These are phyloP conservation scores for Aureobasidium sp. DNA, from an alignment of 2,329 filamentous ascomycete genomes.

Conservation along the genomic window DNA sequence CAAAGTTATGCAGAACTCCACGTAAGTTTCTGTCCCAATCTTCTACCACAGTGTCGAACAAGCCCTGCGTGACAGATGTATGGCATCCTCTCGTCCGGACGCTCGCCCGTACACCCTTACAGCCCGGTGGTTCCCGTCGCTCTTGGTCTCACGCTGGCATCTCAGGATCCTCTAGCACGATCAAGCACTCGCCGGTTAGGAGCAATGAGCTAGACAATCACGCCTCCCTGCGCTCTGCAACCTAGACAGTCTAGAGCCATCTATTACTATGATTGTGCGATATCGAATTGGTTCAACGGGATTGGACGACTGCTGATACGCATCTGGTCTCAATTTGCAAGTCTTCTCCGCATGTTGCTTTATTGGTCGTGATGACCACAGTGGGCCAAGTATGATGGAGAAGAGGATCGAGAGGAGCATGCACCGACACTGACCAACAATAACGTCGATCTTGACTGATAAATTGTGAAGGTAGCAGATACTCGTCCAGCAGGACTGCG, in stretches of 20 bases:
- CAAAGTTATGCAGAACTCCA: constrained; percentile 81
- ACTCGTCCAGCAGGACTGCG: constrained; percentile 79
- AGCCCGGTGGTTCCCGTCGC: neutral
- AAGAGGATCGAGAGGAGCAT: neutral
- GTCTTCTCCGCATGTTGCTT: neutral
- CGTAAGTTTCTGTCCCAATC: constrained; percentile 63
- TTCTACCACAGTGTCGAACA: neutral
- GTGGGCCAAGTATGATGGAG: neutral
- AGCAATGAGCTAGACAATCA: neutral
- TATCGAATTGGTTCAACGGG: constrained; percentile 1
- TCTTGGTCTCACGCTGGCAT: neutral
- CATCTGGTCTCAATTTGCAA: neutral
- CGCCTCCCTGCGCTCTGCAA: neutral
- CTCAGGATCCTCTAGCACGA: neutral
- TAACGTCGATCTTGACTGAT: constrained; percentile 3
- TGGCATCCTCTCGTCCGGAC: neutral
- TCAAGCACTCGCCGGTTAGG: neutral
- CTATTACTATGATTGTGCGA: no score
- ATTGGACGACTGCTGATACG: no score
- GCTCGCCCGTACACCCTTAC: neutral
- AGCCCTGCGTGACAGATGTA: neutral
- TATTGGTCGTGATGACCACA: neutral
- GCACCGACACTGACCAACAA: neutral
- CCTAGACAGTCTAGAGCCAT: neutral
- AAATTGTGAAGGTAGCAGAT: constrained; percentile 72